A percentile compares a stretch with the other conserved stretches of the same genome.
Evolutionary conservation across 805 yeast species (phyloP).

Genomic region (Nematodospora valgi): DNA sequence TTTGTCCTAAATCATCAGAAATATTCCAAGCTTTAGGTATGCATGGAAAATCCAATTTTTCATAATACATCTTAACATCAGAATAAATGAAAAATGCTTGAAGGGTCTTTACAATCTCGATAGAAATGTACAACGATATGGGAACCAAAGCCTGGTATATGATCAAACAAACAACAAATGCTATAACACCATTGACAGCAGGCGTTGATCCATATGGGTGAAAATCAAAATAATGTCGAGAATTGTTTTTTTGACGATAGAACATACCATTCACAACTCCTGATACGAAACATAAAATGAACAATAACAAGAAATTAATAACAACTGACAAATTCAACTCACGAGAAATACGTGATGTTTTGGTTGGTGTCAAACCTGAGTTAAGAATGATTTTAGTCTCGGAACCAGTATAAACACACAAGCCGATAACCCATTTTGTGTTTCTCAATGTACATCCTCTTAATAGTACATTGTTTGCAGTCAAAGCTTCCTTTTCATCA

Average conservation of each 20-base stretch:
- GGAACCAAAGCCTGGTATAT: constrained; percentile 78
- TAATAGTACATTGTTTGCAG: constrained; percentile 59
- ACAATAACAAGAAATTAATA: constrained; percentile 58
- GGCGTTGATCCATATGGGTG: constrained; percentile 58
- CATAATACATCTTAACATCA: constrained; percentile 69
- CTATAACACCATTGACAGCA: constrained; percentile 61
- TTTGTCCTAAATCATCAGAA: constrained; percentile 81
- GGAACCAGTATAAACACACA: constrained; percentile 71
- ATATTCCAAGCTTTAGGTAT: constrained; percentile 81
- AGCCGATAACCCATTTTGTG: constrained; percentile 72
- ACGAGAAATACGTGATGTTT: constrained; percentile 60
- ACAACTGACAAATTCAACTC: constrained; percentile 66
- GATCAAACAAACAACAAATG: constrained; percentile 70
- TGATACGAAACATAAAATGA: constrained; percentile 63
- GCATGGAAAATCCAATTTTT: constrained; percentile 67
- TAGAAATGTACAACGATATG: constrained; percentile 72
- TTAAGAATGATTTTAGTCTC: constrained; percentile 78
- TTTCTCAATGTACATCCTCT: constrained; percentile 74
- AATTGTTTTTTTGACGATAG: constrained; percentile 41
- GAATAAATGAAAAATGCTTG: constrained; percentile 75
- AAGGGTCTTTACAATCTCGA: constrained; percentile 73
- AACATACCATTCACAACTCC: constrained; percentile 69
- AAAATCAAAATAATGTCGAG: constrained; percentile 57
- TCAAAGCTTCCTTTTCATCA: constrained; percentile 53
- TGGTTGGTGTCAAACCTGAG: constrained; percentile 75